Conservation (phyloP, 352 stramenopile genomes). For the Globisporangium irregulare region DNA sequence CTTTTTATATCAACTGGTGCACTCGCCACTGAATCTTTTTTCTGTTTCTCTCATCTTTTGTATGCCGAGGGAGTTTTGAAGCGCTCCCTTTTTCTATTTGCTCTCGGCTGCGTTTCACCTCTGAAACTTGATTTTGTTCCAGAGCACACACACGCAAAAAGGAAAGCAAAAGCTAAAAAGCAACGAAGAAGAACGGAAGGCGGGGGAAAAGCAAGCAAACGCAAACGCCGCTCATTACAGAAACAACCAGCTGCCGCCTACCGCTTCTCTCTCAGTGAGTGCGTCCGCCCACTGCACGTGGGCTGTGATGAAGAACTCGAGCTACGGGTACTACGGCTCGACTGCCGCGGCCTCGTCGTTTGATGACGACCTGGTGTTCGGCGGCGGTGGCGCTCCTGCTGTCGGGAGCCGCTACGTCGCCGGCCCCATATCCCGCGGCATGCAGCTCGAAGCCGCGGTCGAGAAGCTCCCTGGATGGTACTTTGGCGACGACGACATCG, state of each 20-base stretch:
- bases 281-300: not conserved
- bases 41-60: slow-evolving; percentile 1
- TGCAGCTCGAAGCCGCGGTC: slow-evolving; percentile 64
- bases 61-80: not conserved
- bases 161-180: not conserved
- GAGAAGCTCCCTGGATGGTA: slow-evolving; percentile 68
- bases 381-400: not conserved
- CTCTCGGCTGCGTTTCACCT: not conserved
- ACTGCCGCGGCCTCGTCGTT: slow-evolving; percentile 19
- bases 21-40: not conserved
- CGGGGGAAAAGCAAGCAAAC: not conserved
- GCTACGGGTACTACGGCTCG: slow-evolving; percentile 17
- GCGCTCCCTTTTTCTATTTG: not conserved
- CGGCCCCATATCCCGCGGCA: slow-evolving; percentile 40
- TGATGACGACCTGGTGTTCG: slow-evolving; percentile 12
- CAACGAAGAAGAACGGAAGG: not conserved
- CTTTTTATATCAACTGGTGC: not conserved
- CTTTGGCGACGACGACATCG: slow-evolving; percentile 37
- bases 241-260: slow-evolving; percentile 15
- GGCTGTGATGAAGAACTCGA: slow-evolving; percentile 19
- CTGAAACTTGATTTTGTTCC: slow-evolving; percentile 2
- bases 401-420: not conserved
- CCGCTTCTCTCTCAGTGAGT: not conserved
- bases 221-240: slow-evolving; percentile 1
- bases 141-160: not conserved